Evolutionary conservation across 805 yeast genomes (phyloP), one percentile per base, ranked within the genome.

Genomic region (Teunomyces pallodes): DNA sequence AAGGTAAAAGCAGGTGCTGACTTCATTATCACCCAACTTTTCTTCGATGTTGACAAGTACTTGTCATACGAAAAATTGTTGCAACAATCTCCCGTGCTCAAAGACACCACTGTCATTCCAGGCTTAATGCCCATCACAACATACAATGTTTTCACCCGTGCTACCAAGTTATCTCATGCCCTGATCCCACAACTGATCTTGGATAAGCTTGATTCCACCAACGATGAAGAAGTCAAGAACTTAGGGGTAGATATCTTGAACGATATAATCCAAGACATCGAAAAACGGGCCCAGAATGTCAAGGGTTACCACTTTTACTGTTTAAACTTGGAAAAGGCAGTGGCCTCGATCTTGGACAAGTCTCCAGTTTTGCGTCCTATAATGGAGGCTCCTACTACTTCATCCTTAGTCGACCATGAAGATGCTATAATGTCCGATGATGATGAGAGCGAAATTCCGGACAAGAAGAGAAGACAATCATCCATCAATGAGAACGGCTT

Each of bases 1-100:
- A 94, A 94, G 65, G 78, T 92, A 20, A 78, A 83, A 49, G 97
- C 98, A 1, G 99, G 99, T 39, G 99, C 98, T 1, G 95, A 90
- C 60, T 94, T 90, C 62, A 81, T 94, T 45, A 81, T 94, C 53
- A 90, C 98, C 0, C 99, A 92, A 70, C 66, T 92, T 59, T 92
- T 94, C 61, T 92, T 86, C 63, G 97, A 92, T 64, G 87, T 82
- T n/a, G 82, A 80, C 45, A 86, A 86, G 62, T 90, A 87, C 64
- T 57, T 89, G 24, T 62, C 65, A 2, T 94, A 85, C 66, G 92
- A 88, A 54, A 59, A 68, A 49, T 49, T 70, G 43, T 74, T 84
- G 40, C 74, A 81, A 50, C 57, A 66, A 35, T 55, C 69, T 13
- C 66, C 72, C 0, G 67, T 66, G 36, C 70, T 81, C 47, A 59